A percentile compares a stretch with the other conserved stretches of the same genome.
phyloP scores from a whole-genome alignment of 257 asterid species.

The Verbena officinalis region DNA sequence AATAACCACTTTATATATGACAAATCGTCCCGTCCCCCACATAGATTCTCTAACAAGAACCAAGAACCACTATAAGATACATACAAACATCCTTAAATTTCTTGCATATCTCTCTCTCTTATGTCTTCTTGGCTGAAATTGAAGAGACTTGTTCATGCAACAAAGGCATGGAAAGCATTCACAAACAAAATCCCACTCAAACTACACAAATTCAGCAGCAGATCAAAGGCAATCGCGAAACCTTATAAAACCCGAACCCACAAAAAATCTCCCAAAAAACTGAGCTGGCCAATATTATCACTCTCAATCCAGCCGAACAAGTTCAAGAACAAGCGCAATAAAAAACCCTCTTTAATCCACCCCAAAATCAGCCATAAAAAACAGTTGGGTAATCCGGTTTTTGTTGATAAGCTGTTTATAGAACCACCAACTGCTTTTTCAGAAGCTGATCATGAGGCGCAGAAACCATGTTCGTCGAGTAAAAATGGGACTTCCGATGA shows the following conservation, averaged over 20 bases:
- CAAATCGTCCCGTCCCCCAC: slow-evolving; percentile 19
- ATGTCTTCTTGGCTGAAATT: slow-evolving; percentile 59
- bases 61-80: slow-evolving; percentile 24
- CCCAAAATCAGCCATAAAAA: slow-evolving; percentile 14
- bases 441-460: slow-evolving; percentile 19
- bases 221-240: slow-evolving; percentile 40
- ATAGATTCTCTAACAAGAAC: slow-evolving; percentile 2
- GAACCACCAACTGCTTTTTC: slow-evolving; percentile 38
- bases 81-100: background rate
- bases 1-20: slow-evolving; percentile 1
- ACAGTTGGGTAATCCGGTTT: slow-evolving; percentile 33
- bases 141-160: slow-evolving; percentile 46
- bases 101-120: background rate
- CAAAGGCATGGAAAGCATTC: slow-evolving; percentile 54
- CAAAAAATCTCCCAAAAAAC: slow-evolving; percentile 31
- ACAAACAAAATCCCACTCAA: slow-evolving; percentile 51
- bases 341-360: slow-evolving; percentile 14
- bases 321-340: slow-evolving; percentile 38
- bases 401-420: slow-evolving; percentile 61
- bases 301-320: slow-evolving; percentile 53
- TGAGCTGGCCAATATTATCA: slow-evolving; percentile 22
- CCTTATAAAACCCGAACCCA: slow-evolving; percentile 1
- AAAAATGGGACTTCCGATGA: background rate
- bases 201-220: slow-evolving; percentile 38
- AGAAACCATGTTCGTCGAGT: slow-evolving; percentile 21